Percentiles rank a stretch among this genome's conserved stretches.
Conservation (phyloP, 2,329 filamentous ascomycete species). For the Aureobasidium lini region DNA sequence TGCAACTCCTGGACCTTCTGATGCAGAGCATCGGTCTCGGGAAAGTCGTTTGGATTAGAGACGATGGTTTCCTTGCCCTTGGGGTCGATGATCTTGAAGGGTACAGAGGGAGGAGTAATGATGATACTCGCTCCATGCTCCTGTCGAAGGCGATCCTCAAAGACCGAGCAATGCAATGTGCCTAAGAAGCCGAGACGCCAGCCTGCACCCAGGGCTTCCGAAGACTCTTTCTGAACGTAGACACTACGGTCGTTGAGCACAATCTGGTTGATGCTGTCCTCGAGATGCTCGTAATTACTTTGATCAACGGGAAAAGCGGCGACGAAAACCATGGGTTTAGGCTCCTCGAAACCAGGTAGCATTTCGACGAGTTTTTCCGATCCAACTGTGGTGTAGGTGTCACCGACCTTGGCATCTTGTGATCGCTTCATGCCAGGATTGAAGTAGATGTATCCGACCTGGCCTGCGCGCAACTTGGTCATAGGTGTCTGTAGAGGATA, state of each 20-base stretch:
- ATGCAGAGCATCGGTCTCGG: constrained; percentile 57
- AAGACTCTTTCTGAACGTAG: constrained; percentile 87
- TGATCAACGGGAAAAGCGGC: constrained; percentile 93
- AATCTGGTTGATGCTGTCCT: constrained; percentile 90
- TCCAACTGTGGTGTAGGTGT: constrained; percentile 83
- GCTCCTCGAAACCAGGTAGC: constrained; percentile 89
- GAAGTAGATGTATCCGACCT: constrained; percentile 95
- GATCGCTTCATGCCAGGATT: constrained; percentile 98
- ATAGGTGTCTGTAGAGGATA: constrained; percentile 83
- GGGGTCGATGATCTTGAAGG: constrained; percentile 74
- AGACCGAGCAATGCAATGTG: constrained; percentile 98
- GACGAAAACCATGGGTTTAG: constrained; percentile 98
- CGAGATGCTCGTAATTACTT: constrained; percentile 73
- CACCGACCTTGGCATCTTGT: constrained; percentile 90
- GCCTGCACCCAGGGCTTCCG: constrained; percentile 84
- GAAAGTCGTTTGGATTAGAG: constrained; percentile 82
- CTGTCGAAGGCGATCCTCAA: constrained; percentile 87
- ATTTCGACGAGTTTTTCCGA: constrained; percentile 68
- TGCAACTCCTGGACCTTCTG: constrained; percentile 54
- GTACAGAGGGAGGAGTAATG: constrained; percentile 91
- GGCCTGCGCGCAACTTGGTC: constrained; percentile 72
- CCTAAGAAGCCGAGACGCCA: constrained; percentile 93
- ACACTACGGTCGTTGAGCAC: constrained; percentile 93
- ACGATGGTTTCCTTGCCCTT: constrained; percentile 73
- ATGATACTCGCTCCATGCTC: constrained; percentile 94